Evolutionary conservation across 202 grass and related monocot genomes (phyloP), one percentile per base, ranked within the genome.

Genomic region (Dendrocalamus latiflorus): DNA sequence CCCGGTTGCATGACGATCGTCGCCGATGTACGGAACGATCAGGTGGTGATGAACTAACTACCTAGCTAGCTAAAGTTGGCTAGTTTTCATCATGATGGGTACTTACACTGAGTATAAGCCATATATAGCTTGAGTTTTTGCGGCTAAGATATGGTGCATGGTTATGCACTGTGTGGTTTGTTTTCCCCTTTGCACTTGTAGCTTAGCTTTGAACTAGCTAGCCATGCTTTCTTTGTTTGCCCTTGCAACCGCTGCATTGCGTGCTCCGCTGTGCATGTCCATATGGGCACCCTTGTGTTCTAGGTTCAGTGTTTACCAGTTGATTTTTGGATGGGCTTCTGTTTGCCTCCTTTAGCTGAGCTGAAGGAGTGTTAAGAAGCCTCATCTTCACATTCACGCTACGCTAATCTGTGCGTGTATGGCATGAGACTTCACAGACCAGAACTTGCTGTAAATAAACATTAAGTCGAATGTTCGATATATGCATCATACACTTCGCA

Each of bases 311-410:
- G 61, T 51, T 68, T 72, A 45, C 18, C 61, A 21, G 38, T 24
- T 11, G 4, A 51, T 72, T 70, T 78, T 78, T 78, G 38, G 49
- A 45, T 62, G 75, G 67, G 45, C 21, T 65, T 66, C 68, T 77
- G 51, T 83, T 84, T 38, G 8, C 5, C 11, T 43, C 71, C 24
- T 69, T 28, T 50, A 66, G n/a, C 43, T 57, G 64, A 26, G 49
- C 57, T 24, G 22, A 26, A 58, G 8, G 60, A 56, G 65, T 36
- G 53, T 64, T 33, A 24, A 6, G 18, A 55, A 24, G 10, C 1
- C 2, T 2, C 57, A 24, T 65, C 57, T 44, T 79, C 2, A 33
- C 0, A 7, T 64, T 18, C 65, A 77, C 41, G 51, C 41, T 5
- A 28, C 44, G 26, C 15, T 18, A 51, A 51, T 43, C 2, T 13